Conservation (phyloP, 495 filamentous ascomycete species). For the Hypoxylon crocopeplum region DNA sequence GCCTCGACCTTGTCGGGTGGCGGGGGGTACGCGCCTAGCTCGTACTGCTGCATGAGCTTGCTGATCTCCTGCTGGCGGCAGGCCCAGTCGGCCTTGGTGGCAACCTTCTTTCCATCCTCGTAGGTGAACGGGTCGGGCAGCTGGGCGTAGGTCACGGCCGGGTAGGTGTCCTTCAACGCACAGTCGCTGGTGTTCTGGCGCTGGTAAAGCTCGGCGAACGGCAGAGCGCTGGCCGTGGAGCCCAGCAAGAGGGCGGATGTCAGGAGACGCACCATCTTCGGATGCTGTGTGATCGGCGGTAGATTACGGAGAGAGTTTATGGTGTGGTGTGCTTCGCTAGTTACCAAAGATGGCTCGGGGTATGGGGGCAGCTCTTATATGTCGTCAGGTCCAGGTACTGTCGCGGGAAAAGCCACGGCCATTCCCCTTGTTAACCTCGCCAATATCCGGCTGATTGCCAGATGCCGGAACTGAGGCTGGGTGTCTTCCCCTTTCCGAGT, state of each 20-base stretch:
- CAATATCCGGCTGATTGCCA: conserved; percentile 30
- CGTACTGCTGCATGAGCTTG: conserved; percentile 59
- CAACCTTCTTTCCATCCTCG: conserved; percentile 50
- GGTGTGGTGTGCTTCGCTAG: conserved; percentile 11
- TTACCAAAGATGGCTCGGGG: conserved; percentile 21
- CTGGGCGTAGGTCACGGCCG: conserved; percentile 43
- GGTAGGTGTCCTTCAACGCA: conserved; percentile 36
- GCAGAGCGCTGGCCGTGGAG: conserved; percentile 48
- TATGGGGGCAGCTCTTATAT: conserved; percentile 21
- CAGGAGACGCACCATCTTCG: conserved; percentile 50
- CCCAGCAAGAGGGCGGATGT: conserved; percentile 50
- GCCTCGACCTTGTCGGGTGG: conserved; percentile 47
- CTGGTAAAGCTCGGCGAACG: conserved; percentile 52
- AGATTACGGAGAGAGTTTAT: conserved; percentile 11
- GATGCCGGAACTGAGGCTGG: conserved; percentile 16
- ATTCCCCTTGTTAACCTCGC: conserved; percentile 1
- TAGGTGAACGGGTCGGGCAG: conserved; percentile 62
- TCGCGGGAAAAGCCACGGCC: not conserved
- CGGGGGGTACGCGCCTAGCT: conserved; percentile 58
- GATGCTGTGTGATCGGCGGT: not conserved
- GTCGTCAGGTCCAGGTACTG: not conserved
- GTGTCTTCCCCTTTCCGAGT: conserved; percentile 13
- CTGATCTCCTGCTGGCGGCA: conserved; percentile 59
- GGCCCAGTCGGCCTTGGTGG: conserved; percentile 55
- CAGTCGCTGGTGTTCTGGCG: conserved; percentile 47